phyloP scores from a whole-genome alignment of 1,139 yeast genomes.

The Yamadazyma friedrichii region DNA sequence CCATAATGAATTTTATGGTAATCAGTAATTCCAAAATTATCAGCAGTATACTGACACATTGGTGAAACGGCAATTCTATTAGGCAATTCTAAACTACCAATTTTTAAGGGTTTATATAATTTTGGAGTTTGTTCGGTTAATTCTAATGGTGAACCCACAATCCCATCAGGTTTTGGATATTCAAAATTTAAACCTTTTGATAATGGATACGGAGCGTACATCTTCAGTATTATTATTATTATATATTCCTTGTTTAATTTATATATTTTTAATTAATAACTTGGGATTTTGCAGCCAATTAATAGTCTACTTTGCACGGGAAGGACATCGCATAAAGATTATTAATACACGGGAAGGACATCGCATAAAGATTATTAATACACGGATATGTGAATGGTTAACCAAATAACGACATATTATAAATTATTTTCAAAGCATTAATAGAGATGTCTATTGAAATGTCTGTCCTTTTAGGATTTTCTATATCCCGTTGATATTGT shows the following conservation, averaged over 20 bases:
- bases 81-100: constrained; percentile 31
- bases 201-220: constrained; percentile 4
- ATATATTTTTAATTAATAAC: too few species aligned
- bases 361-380: too few species aligned
- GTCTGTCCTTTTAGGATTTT: too few species aligned
- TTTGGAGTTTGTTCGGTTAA: constrained; percentile 15
- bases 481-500: too few species aligned
- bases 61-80: constrained; percentile 60
- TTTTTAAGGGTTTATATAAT: constrained; percentile 20
- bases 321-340: too few species aligned
- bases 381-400: too few species aligned
- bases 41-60: constrained; percentile 56
- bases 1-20: constrained; percentile 51
- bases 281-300: not conserved
- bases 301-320: too few species aligned
- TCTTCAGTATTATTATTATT: not conserved
- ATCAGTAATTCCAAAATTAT: constrained; percentile 38
- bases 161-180: constrained; percentile 21
- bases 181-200: constrained; percentile 14
- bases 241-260: too few species aligned
- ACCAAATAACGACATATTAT: too few species aligned
- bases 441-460: too few species aligned
- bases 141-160: constrained; percentile 18
- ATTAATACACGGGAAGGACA: too few species aligned
- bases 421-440: too few species aligned